These are phyloP conservation scores for Aspergillus pseudoterreus DNA, from an alignment of 2,329 filamentous ascomycete species.

Conservation along the genomic window DNA sequence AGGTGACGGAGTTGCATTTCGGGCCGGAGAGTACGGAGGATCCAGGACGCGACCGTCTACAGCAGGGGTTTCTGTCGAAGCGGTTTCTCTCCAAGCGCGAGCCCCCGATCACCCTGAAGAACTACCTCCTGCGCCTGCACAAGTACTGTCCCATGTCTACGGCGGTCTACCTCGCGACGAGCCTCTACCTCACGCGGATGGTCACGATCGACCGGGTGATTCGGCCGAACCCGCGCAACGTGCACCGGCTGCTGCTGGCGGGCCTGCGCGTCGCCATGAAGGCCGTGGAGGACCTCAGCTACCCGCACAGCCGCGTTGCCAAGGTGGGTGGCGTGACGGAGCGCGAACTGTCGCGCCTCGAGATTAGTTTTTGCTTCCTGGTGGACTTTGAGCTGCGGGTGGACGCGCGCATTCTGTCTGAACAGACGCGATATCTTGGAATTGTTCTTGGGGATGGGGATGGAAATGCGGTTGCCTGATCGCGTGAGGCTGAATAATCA, in stretches of 20 bases:
- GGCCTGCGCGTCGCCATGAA: constrained; percentile 88
- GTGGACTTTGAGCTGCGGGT: constrained; percentile 78
- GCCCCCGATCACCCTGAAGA: constrained; percentile 75
- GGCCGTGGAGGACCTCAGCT: constrained; percentile 86
- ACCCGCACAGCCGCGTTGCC: constrained; percentile 77
- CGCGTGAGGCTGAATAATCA: constrained; percentile 4
- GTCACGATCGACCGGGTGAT: constrained; percentile 74
- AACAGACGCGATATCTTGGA: constrained; percentile 45
- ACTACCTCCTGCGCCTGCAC: constrained; percentile 84
- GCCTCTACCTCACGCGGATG: constrained; percentile 79
- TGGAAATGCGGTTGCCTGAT: constrained; percentile 9
- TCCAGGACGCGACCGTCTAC: constrained; percentile 66
- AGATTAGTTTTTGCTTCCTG: constrained; percentile 85
- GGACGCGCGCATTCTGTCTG: constrained; percentile 52
- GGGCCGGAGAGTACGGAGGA: constrained; percentile 35
- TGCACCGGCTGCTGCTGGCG: constrained; percentile 80
- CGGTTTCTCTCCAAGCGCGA: constrained; percentile 91
- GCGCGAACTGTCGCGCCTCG: constrained; percentile 73
- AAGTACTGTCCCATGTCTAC: constrained; percentile 91
- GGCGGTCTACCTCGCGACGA: constrained; percentile 86
- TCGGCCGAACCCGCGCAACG: constrained; percentile 76
- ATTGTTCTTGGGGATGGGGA: constrained; percentile 1
- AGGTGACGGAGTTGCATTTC: constrained; percentile 33
- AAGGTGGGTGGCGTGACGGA: constrained; percentile 85
- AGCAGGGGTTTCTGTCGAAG: constrained; percentile 80